Evolutionary conservation across 169 alveolate genomes (phyloP), one percentile per base, ranked within the genome.

Genomic region (Ophryocystis elektroscirrha): DNA sequence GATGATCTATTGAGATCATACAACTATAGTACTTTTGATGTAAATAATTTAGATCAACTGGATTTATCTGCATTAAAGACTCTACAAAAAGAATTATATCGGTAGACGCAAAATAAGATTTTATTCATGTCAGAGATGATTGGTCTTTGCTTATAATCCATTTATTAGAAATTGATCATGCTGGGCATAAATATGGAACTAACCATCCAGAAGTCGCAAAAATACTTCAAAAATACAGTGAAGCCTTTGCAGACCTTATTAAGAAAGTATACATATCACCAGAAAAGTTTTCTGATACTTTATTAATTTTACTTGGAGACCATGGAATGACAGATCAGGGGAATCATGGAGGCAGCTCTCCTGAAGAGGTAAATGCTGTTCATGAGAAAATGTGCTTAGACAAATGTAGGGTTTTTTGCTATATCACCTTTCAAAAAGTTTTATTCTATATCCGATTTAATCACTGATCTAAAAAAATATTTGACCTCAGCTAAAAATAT

Each of bases 311-410:
- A 0, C 41, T 68, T 28, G 78, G 83, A 3, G 87, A 78, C 55
- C 87, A 73, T 56, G 83, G 87, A 2, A 70, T 73, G 83, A 67
- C 87, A 12, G 76, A 64, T 15, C 64, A 45, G 1, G 87, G 87
- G 1, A 66, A 71, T 46, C 83, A 78, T 47, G 83, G 83, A 20
- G 83, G 83, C 15, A 59, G 60, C 9, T 38, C 68, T 28, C 19
- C 25, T 25, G 53, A 63, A 58, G 87, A 78, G 60, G 66, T 58
- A 22, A 48, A 53, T 28, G n/a, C n/a, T n/a, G n/a, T n/a, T n/a
- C n/a, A n/a, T n/a, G n/a, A n/a, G n/a, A n/a, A n/a, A n/a, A n/a
- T n/a, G n/a, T n/a, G n/a, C n/a, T n/a, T n/a, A n/a, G n/a, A n/a
- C n/a, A n/a, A n/a, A n/a, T n/a, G n/a, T n/a, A n/a, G n/a, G n/a